Evolutionary conservation across 129 eudicot genomes (phyloP), one percentile per base, ranked within the genome.

Genomic region (Centaurea solstitialis): DNA sequence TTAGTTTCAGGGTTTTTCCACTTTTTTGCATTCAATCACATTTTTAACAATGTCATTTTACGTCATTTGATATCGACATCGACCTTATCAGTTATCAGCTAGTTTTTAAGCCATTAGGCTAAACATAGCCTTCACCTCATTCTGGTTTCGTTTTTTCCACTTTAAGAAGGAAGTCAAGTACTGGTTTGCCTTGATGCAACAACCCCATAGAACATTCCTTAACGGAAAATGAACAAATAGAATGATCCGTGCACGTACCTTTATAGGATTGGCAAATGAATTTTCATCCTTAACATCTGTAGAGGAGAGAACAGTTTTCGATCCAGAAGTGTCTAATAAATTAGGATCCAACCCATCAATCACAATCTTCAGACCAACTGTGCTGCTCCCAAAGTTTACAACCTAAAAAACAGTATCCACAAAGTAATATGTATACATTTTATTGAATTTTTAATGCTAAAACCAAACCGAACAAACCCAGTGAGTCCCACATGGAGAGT

Each of bases 331-430:
- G 15, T 80, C 85, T 11, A 87, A 57, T 38, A 82, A 82, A 41
- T 77, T 84, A n/a, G 70, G 80, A 75, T 87, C 93, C 75, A 96
- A 10, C 12, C 93, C 98, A n/a, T 79, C 84, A n/a, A 91, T 37
- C 12, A 80, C 71, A 21, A 93, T 76, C 82, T 79, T 87, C 18
- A 96, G 76, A 82, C 68, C 85, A 67, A 91, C 91, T 9, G 76
- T 41, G 73, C 53, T 86, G 84, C 87, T 82, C 41, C 96, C 98
- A 66, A 88, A 86, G 82, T 96, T 96, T 81, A 96, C 97, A 84
- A 88, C 77, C 99, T 96, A 92, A 66, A 86, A 81, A 76, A 50
- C 65, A 57, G 2, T 57, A 57, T 57, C 65, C 23, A 57, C 3
- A 57, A n/a, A 17, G 65, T 57, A 57, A 26, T 57, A 57, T 13